Percentiles rank a stretch among this genome's conserved stretches.
These are phyloP conservation scores for Astathelohania contejeani DNA, from an alignment of 371 early-diverging fungal genomes.

Conservation along the genomic window DNA sequence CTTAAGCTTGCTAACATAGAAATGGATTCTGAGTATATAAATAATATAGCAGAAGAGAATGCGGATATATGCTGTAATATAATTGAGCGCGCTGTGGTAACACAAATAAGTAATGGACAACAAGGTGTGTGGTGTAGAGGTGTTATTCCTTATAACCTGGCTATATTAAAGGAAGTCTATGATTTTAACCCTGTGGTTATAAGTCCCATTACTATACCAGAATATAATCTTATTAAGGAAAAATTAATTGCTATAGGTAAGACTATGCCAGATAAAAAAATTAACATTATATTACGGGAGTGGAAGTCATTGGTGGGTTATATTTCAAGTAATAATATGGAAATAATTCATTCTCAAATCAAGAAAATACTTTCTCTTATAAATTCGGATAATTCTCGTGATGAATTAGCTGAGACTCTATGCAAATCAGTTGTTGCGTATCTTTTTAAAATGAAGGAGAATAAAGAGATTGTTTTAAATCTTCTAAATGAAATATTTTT, in stretches of 20 bases:
- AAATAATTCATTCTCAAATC: constrained; percentile 4
- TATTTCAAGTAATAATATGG: constrained; percentile 4
- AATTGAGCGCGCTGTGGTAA: constrained; percentile 36
- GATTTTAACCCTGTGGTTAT: constrained; percentile 39
- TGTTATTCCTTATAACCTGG: background rate
- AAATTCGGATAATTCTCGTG: constrained; percentile 1
- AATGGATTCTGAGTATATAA: constrained; percentile 26
- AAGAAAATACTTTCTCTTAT: constrained; percentile 22
- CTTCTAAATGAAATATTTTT: constrained; percentile 44
- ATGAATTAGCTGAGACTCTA: constrained; percentile 26
- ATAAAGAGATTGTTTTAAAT: constrained; percentile 41
- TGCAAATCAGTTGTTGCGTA: constrained; percentile 13
- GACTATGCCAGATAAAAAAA: constrained; percentile 20
- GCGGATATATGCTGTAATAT: constrained; percentile 35
- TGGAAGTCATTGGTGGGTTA: constrained; percentile 24
- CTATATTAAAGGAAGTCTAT: constrained; percentile 18
- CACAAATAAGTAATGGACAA: constrained; percentile 10
- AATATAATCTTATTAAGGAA: constrained; percentile 49
- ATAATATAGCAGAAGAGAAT: constrained; percentile 39
- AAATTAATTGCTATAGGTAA: constrained; percentile 42
- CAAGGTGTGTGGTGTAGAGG: background rate
- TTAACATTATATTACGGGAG: constrained; percentile 26
- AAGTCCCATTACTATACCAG: constrained; percentile 39
- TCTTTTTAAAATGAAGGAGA: constrained; percentile 3
- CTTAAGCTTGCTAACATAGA: constrained; percentile 44